Percentiles rank a stretch among this genome's conserved stretches.
phyloP scores from a whole-genome alignment of 805 yeast genomes.

The Ogataea ramenticola region DNA sequence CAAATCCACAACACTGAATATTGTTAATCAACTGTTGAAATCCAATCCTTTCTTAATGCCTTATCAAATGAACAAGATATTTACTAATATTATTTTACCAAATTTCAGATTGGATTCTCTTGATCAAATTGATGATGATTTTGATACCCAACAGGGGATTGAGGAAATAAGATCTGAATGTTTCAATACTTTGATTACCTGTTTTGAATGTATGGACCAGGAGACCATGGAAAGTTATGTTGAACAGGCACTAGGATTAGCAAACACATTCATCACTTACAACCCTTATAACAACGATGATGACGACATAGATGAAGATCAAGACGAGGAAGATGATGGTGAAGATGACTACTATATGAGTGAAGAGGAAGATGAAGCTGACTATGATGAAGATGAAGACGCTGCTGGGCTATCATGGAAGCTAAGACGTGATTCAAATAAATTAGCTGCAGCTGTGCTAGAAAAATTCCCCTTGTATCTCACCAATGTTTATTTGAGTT shows the following conservation, averaged over 20 bases:
- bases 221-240: slow-evolving; percentile 21
- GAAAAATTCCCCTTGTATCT: slow-evolving; percentile 25
- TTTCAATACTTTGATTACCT: slow-evolving; percentile 29
- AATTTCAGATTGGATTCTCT: slow-evolving; percentile 13
- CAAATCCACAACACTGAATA: slow-evolving; percentile 11
- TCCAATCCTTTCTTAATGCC: slow-evolving; percentile 20
- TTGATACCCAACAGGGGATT: slow-evolving; percentile 22
- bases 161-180: slow-evolving; percentile 43
- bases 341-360: slow-evolving; percentile 32
- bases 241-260: slow-evolving; percentile 21
- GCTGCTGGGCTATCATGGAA: slow-evolving; percentile 48
- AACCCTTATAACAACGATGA: slow-evolving; percentile 37
- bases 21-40: slow-evolving; percentile 16
- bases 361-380: slow-evolving; percentile 30
- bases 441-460: slow-evolving; percentile 33
- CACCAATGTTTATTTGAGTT: slow-evolving; percentile 28
- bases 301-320: slow-evolving; percentile 21
- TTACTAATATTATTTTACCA: slow-evolving; percentile 7
- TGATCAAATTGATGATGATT: slow-evolving; percentile 23
- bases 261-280: slow-evolving; percentile 29
- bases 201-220: slow-evolving; percentile 33
- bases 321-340: slow-evolving; percentile 22
- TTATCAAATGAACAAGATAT: slow-evolving; percentile 6
- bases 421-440: slow-evolving; percentile 46
- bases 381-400: slow-evolving; percentile 36